These are phyloP conservation scores for Eucalyptus grandis DNA, from an alignment of 345 rosid genomes.

Conservation along the genomic window DNA sequence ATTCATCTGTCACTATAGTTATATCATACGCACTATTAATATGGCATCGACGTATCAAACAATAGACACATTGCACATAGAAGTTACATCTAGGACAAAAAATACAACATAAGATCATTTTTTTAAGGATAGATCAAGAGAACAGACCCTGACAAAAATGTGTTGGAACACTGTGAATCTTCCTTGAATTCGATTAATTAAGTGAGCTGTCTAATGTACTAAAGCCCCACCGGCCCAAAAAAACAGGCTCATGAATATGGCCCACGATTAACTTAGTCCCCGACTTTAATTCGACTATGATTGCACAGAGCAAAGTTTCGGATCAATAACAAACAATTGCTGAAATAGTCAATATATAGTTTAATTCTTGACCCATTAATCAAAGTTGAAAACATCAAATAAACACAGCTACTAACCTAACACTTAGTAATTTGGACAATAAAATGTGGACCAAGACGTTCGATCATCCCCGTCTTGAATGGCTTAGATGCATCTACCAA, in stretches of 20 bases:
- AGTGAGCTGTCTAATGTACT: background rate
- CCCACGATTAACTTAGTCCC: background rate
- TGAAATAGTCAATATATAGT: background rate
- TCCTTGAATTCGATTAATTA: background rate
- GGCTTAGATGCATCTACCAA: background rate
- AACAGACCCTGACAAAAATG: background rate
- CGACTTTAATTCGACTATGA: background rate
- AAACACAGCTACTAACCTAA: background rate
- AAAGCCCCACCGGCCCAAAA: background rate
- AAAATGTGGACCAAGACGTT: background rate
- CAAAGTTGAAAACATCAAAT: background rate
- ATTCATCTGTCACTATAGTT: accelerated
- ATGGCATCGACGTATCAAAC: background rate
- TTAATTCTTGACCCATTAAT: background rate
- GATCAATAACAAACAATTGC: background rate
- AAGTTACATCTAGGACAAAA: background rate
- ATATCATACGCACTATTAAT: background rate
- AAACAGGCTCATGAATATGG: background rate
- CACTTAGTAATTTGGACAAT: background rate
- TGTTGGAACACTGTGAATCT: background rate
- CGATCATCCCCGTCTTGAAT: background rate
- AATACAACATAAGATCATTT: background rate
- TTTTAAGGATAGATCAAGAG: background rate
- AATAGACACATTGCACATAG: background rate
- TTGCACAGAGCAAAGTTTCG: background rate